Base-by-base conservation (phyloP, 176 grass and related monocot species). In the Carex myosuroides region DNA sequence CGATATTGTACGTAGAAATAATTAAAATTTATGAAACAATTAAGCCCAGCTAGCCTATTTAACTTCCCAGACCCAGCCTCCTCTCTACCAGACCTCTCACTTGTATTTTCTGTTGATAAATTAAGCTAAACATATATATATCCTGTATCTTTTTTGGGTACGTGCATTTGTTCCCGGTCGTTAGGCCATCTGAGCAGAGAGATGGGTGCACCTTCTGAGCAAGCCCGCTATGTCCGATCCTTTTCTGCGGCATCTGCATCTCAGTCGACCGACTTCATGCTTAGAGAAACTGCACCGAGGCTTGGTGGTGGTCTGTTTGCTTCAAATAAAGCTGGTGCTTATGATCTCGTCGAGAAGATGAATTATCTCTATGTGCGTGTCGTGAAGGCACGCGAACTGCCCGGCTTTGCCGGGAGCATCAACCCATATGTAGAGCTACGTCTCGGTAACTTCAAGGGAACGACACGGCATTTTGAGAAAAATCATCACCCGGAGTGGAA, bases 291-390 rank as follows among this genome's bases (percentile, higher is more conserved):
- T 4, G 75, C 58, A 60, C 88, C 88, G 13, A 64, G 70, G 41
- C 88, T 89, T 21, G 88, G 88, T 4, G 84, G 78, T 12, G 79
- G 84, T 68, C 62, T 78, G 44, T 58, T 89, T 65, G 77, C 69
- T 32, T 59, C 68, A 10, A 79, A 85, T n/a, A 73, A 72, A 78
- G 59, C 30, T 22, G 85, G 69, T 75, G 64, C 84, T 59, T 89
- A 86, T 39, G 88, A 89, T 79, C 88, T 89, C 0, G 88, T 89
- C 3, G 84, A 89, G 60, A 84, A 86, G 73, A 89, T 89, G 79
- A 80, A 46, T 5, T 86, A 86, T 48, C 77, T 89, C 65, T 89
- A 83, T 24, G 68, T 89, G 24, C 88, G 88, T 22, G 84, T 89
- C n/a, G 88, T 83, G 1, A 89, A 89, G 33, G 88, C 88, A 83